Evolutionary conservation across 306 rosid genomes (phyloP).

Genomic region (Cyclanthera cordifolia): DNA sequence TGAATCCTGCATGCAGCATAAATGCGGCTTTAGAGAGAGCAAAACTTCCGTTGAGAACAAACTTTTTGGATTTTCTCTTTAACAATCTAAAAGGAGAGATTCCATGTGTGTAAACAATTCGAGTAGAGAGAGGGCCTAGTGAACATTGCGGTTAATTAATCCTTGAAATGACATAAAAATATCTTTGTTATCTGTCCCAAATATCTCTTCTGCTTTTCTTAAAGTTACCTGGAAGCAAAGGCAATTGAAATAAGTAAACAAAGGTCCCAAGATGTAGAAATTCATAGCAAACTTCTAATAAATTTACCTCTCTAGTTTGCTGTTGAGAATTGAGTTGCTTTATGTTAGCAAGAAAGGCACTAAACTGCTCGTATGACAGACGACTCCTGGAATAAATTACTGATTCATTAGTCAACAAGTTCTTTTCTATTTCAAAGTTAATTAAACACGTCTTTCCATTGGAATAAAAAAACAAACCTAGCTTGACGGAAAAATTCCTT

Average conservation of each 20-base stretch:
- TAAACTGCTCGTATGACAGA: slow-evolving; percentile 92
- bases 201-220: slow-evolving; percentile 92
- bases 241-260: slow-evolving; percentile 7
- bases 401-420: slow-evolving; percentile 15
- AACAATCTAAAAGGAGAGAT: slow-evolving; percentile 17
- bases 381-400: slow-evolving; percentile 65
- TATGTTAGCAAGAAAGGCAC: slow-evolving; percentile 90
- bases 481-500: slow-evolving; percentile 97
- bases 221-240: slow-evolving; percentile 63
- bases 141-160: slow-evolving; percentile 69
- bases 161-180: slow-evolving; percentile 86
- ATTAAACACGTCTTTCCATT: background rate
- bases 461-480: slow-evolving; percentile 36
- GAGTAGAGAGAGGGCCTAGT: slow-evolving; percentile 31
- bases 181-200: slow-evolving; percentile 91
- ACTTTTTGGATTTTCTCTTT: background rate
- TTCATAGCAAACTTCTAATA: slow-evolving; percentile 5
- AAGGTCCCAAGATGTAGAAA: slow-evolving; percentile 14
- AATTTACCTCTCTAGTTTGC: slow-evolving; percentile 89
- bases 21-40: background rate
- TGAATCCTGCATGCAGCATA: slow-evolving; percentile 1
- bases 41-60: slow-evolving; percentile 1
- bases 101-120: slow-evolving; percentile 25
- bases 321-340: slow-evolving; percentile 93
- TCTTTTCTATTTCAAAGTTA: slow-evolving; percentile 12